Evolutionary conservation across 108 stramenopile species (phyloP), one percentile per base, ranked within the genome.

Genomic region (Craspedostauros australis): DNA sequence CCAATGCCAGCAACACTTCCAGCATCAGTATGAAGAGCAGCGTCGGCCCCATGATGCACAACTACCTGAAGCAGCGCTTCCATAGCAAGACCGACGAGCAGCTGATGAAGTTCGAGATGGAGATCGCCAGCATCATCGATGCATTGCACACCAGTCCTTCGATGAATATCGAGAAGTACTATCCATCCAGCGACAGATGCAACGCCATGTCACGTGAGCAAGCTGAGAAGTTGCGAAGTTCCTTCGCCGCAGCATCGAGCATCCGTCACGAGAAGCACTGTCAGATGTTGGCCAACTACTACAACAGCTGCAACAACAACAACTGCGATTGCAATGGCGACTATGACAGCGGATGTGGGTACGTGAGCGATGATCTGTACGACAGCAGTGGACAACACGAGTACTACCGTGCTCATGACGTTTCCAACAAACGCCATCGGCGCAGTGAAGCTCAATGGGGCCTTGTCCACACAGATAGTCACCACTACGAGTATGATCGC

Each of bases 11-110:
- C 15, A 32, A 36, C 31, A 18, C 44, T 41, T 11, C 8, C 11
- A 37, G 14, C n/a, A 37, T n/a, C n/a, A 37, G 14, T 37, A 37
- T n/a, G 12, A n/a, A n/a, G 14, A 37, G n/a, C n/a, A 22, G 26
- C 32, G 36, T 67, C 27, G 54, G 55, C 16, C 6, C 14, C 8
- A 60, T 25, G 12, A 54, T 75, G 61, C 28, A 47, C 42, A 39
- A 59, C 7, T 75, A 68, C 39, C 61, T 67, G 29, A 39, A 46
- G 22, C 23, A 25, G n/a, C 57, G 66, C 28, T 68, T 75, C 36
- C 53, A 50, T 5, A 40, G 50, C 15, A 64, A 59, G 38, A 48
- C 36, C 27, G 44, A 41, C 2, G 28, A 63, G 22, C 62, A 68
- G 26, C 56, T 68, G 18, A 12, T 32, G 11, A 28, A 29, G 2